Percentiles rank a stretch among this genome's conserved stretches.
These are phyloP conservation scores for Aspergillus sp. DNA, from an alignment of 2,329 filamentous ascomycete genomes.

Conservation along the genomic window DNA sequence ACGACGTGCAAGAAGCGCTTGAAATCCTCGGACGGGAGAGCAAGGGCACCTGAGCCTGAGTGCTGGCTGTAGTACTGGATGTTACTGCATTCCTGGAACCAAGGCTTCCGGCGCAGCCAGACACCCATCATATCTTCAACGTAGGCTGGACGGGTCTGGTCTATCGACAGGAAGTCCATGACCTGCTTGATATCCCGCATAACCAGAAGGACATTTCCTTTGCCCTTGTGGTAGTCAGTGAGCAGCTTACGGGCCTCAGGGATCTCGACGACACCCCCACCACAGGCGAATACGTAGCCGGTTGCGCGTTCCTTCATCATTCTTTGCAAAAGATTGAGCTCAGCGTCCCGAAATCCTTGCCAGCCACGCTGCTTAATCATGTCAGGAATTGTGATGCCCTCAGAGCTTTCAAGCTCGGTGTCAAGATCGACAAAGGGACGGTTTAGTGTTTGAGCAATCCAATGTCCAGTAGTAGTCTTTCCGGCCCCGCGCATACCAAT, in stretches of 20 bases:
- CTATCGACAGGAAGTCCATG: conserved; percentile 77
- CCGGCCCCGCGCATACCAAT: conserved; percentile 97
- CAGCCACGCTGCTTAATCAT: conserved; percentile 74
- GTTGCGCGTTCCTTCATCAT: conserved; percentile 67
- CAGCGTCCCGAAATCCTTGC: conserved; percentile 78
- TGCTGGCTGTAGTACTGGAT: conserved; percentile 83
- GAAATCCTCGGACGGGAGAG: conserved; percentile 60
- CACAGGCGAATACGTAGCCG: conserved; percentile 83
- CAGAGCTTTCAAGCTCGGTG: conserved; percentile 68
- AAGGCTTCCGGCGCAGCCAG: conserved; percentile 79
- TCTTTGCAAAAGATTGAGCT: conserved; percentile 65
- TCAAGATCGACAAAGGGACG: conserved; percentile 83
- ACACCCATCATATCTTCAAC: conserved; percentile 87
- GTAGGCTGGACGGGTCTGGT: conserved; percentile 88
- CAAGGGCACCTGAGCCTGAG: conserved; percentile 45
- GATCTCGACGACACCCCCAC: conserved; percentile 86
- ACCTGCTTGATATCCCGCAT: conserved; percentile 82
- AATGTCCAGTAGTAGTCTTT: conserved; percentile 86
- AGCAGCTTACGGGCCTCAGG: conserved; percentile 72
- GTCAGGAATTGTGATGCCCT: conserved; percentile 73
- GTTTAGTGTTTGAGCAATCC: conserved; percentile 69
- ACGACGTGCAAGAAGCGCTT: conserved; percentile 64
- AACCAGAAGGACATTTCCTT: conserved; percentile 79
- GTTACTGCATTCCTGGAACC: conserved; percentile 91
- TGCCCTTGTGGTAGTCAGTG: conserved; percentile 62